Percentiles rank a stretch among this genome's conserved stretches.
Conservation (phyloP, 2,329 filamentous ascomycete species). For the Fusarium fujikuroi region DNA sequence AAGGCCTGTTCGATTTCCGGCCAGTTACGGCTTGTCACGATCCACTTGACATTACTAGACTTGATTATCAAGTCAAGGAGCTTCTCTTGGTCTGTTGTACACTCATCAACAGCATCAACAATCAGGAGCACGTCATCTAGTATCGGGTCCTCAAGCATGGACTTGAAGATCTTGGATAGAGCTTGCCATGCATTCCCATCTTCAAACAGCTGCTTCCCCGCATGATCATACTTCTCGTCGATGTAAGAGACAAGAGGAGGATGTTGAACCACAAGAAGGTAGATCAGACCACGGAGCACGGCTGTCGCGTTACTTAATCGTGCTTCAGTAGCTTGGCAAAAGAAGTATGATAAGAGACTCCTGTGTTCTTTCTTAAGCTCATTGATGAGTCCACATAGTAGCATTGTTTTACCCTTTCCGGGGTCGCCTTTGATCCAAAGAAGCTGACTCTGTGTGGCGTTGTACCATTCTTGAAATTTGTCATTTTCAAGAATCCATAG, state of each 20-base stretch:
- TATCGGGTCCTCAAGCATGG: rapidly evolving
- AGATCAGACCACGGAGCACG: not conserved
- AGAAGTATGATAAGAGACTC: rapidly evolving
- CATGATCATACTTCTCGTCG: not conserved
- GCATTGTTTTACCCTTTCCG: not conserved
- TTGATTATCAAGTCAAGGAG: not conserved
- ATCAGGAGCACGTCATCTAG: rapidly evolving
- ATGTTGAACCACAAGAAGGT: not conserved
- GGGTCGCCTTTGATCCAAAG: not conserved
- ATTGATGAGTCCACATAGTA: not conserved
- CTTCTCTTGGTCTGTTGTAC: rapidly evolving
- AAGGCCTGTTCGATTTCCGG: rapidly evolving
- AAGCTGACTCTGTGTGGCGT: rapidly evolving
- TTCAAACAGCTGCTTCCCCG: rapidly evolving
- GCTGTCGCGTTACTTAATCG: not conserved
- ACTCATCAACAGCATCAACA: not conserved
- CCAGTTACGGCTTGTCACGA: not conserved
- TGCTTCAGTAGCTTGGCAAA: not conserved
- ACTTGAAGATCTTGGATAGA: rapidly evolving
- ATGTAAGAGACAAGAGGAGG: rapidly evolving
- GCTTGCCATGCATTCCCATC: not conserved
- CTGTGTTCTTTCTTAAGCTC: rapidly evolving
- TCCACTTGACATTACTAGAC: rapidly evolving
- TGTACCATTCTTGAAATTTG: not conserved
- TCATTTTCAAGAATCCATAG: not conserved